Percentiles rank a stretch among this genome's conserved stretches.
Conservation (phyloP, 768 basidiomycete species). For the Kondoa subrosea region DNA sequence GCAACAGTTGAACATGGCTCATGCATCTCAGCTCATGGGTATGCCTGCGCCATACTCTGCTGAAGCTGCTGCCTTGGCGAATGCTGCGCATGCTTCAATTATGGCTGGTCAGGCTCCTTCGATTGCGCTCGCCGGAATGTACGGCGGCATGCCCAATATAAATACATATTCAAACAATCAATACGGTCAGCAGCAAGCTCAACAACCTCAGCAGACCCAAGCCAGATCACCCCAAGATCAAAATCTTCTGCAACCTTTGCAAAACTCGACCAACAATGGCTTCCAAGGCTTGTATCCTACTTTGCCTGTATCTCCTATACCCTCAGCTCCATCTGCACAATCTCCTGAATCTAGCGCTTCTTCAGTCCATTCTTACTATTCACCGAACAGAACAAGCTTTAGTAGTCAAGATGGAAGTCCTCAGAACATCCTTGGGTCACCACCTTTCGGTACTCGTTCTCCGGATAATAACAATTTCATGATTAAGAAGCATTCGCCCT, state of each 20-base stretch:
- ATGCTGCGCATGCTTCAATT: background rate
- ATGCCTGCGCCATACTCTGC: slow-evolving; percentile 8
- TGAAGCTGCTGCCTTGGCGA: slow-evolving; percentile 5
- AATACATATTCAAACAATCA: background rate
- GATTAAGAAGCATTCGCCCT: background rate
- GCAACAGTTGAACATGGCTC: slow-evolving; percentile 8
- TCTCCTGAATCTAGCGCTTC: background rate
- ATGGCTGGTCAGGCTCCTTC: background rate
- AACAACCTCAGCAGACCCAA: background rate
- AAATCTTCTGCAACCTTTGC: background rate
- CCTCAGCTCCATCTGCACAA: background rate
- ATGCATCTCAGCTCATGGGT: slow-evolving; percentile 8
- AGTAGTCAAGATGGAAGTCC: background rate
- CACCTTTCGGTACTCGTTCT: background rate
- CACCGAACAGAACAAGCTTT: background rate
- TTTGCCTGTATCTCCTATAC: background rate
- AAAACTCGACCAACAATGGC: background rate
- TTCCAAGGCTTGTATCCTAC: background rate
- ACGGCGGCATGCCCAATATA: background rate
- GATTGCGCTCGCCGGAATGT: background rate
- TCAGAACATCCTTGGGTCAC: background rate
- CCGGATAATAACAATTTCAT: background rate
- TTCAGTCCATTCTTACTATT: background rate
- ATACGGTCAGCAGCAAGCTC: background rate
- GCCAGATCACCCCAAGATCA: background rate